Conservation (phyloP, 768 basidiomycete species). For the Cubamyces lactineus region DNA sequence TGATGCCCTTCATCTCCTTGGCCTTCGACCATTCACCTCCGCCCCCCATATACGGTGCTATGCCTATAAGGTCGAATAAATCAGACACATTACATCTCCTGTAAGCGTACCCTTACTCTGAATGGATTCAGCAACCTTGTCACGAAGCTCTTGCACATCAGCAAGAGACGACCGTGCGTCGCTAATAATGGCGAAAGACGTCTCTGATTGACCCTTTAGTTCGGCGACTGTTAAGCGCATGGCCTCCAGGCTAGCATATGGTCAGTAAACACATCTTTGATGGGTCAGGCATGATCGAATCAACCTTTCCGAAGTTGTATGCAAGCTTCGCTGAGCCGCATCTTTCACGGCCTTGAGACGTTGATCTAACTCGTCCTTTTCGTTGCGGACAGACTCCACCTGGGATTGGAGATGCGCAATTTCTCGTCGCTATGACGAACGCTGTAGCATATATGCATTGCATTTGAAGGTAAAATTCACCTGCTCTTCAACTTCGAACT, state of each 20-base stretch:
- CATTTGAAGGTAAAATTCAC: conserved; percentile 5
- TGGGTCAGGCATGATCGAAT: neutral
- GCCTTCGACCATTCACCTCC: conserved; percentile 23
- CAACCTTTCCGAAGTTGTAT: conserved; percentile 30
- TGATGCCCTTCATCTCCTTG: conserved; percentile 17
- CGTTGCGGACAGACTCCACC: conserved; percentile 21
- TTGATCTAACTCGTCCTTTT: conserved; percentile 32
- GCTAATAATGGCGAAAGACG: conserved; percentile 23
- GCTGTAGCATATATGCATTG: conserved; percentile 18
- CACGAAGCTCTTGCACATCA: conserved; percentile 29
- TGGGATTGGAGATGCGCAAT: conserved; percentile 29
- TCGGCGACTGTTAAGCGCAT: conserved; percentile 21
- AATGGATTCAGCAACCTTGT: conserved; percentile 20
- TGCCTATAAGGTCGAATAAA: conserved; percentile 14
- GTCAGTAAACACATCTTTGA: neutral
- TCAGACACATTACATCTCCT: neutral
- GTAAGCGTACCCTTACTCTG: conserved; percentile 15
- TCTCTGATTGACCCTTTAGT: conserved; percentile 31
- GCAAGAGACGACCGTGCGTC: conserved; percentile 28
- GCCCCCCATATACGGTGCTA: conserved; percentile 29
- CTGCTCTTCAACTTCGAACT: conserved; percentile 32
- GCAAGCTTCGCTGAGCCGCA: conserved; percentile 29
- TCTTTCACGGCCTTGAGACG: conserved; percentile 32
- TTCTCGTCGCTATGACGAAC: conserved; percentile 27
- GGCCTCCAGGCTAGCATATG: conserved; percentile 28